phyloP scores from a whole-genome alignment of 306 rosid species.

The Aeschynomene evenia region DNA sequence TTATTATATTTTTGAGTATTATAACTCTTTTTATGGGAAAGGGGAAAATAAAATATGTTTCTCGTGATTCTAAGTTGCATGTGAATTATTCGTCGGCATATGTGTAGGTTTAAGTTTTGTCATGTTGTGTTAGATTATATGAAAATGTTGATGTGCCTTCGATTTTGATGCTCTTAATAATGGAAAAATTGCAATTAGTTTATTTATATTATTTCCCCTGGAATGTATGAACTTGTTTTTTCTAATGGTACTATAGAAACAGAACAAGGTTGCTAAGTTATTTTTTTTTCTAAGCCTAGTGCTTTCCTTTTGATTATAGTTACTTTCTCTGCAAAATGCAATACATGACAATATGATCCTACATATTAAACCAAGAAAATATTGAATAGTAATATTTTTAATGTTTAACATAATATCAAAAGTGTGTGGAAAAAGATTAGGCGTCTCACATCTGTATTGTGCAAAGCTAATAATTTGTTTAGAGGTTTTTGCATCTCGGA shows the following conservation, averaged over 20 bases:
- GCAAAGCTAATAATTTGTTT: too few species aligned
- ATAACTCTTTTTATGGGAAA: neutral
- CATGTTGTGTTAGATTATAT: constrained; percentile 9
- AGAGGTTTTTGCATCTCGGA: too few species aligned
- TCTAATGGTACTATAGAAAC: neutral
- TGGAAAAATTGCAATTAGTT: neutral
- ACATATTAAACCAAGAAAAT: too few species aligned
- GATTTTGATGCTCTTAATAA: neutral
- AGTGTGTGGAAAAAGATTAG: too few species aligned
- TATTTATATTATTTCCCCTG: neutral
- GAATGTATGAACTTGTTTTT: constrained; percentile 1
- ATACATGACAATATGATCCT: constrained; percentile 3
- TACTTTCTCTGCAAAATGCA: constrained; percentile 5
- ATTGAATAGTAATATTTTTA: too few species aligned
- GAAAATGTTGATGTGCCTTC: neutral
- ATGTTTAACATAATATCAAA: too few species aligned
- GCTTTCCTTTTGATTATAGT: constrained; percentile 1
- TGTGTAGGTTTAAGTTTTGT: constrained; percentile 19
- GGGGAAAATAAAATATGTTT: neutral
- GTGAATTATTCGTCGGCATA: constrained; percentile 15
- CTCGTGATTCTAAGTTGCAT: constrained; percentile 25
- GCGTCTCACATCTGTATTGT: too few species aligned
- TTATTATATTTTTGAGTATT: too few species aligned
- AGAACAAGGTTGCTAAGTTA: neutral
- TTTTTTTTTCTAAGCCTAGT: neutral